Conservation (phyloP, 1,139 yeast genomes). For the Blastobotrys aristatus region DNA sequence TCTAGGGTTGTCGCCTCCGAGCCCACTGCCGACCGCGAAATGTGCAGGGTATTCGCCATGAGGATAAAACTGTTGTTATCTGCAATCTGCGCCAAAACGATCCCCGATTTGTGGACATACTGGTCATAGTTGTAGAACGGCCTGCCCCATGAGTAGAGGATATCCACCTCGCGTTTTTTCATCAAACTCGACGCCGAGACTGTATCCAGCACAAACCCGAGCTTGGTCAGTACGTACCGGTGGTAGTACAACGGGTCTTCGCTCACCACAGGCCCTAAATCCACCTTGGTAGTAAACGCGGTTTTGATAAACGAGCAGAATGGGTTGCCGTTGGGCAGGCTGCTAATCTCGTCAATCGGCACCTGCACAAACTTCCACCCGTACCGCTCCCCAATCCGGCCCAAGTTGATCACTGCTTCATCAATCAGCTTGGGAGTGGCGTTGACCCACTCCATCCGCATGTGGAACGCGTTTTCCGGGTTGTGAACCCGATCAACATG, state of each 20-base stretch:
- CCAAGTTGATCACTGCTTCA: conserved; percentile 77
- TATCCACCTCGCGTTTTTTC: conserved; percentile 38
- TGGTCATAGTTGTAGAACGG: conserved; percentile 81
- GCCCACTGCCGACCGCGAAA: conserved; percentile 25
- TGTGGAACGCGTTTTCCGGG: conserved; percentile 91
- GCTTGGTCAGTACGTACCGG: conserved; percentile 53
- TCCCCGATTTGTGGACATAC: conserved; percentile 84
- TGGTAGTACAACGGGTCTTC: conserved; percentile 56
- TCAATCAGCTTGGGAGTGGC: conserved; percentile 87
- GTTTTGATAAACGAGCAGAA: conserved; percentile 77
- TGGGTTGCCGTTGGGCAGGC: conserved; percentile 72
- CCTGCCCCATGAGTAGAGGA: conserved; percentile 84
- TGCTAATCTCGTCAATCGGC: conserved; percentile 83
- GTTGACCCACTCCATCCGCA: conserved; percentile 87
- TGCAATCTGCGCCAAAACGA: conserved; percentile 81
- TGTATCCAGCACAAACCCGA: conserved; percentile 78
- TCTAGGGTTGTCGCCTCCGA: background rate
- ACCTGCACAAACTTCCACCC: conserved; percentile 87
- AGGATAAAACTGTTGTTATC: conserved; percentile 75
- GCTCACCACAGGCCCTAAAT: conserved; percentile 32
- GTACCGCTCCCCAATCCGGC: conserved; percentile 76
- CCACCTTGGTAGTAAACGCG: background rate
- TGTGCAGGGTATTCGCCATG: conserved; percentile 35
- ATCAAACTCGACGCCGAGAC: conserved; percentile 46
- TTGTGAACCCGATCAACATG: conserved; percentile 92